Conservation (phyloP, 2,329 filamentous ascomycete genomes). For the Aphanocladium album region DNA sequence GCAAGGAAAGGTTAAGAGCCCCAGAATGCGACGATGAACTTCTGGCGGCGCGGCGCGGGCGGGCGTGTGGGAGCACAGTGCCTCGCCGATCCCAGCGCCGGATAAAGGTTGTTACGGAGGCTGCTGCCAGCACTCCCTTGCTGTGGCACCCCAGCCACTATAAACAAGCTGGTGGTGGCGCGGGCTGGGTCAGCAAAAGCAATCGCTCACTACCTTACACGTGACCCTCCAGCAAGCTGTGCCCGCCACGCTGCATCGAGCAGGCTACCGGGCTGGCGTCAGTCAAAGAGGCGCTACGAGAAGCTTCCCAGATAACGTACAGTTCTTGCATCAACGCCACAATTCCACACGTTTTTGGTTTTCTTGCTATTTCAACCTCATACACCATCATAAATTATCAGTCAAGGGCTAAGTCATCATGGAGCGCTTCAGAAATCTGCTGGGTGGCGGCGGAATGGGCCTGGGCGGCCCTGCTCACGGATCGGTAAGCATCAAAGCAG, state of each 20-base stretch:
- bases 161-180: neutral
- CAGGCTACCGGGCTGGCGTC: constrained; percentile 14
- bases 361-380: neutral
- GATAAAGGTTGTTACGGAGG: constrained; percentile 10
- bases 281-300: constrained; percentile 9
- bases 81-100: neutral
- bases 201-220: neutral
- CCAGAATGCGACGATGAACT: constrained; percentile 7
- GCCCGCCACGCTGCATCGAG: neutral
- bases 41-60: constrained; percentile 3
- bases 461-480: constrained; percentile 45
- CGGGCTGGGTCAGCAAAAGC: neutral
- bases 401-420: constrained; percentile 45
- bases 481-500: constrained; percentile 29
- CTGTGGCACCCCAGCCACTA: neutral
- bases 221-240: neutral
- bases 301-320: constrained; percentile 6
- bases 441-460: constrained; percentile 70
- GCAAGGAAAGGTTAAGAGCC: neutral
- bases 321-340: neutral
- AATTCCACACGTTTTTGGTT: neutral
- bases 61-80: neutral
- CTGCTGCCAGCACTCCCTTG: neutral
- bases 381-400: neutral
- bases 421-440: constrained; percentile 89